These are phyloP conservation scores for Carex parvula DNA, from an alignment of 176 grass and related monocot species.

Conservation along the genomic window DNA sequence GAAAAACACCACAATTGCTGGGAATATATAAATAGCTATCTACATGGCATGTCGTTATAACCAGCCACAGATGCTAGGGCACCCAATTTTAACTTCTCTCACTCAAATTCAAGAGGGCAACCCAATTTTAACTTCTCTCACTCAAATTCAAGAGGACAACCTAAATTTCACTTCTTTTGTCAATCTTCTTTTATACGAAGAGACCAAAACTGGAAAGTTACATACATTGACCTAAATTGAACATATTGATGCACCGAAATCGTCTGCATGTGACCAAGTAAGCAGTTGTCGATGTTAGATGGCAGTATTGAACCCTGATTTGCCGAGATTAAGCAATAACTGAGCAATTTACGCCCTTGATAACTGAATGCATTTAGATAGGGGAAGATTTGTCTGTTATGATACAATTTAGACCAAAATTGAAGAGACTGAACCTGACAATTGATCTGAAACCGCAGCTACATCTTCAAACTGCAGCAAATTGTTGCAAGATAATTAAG, in stretches of 20 bases:
- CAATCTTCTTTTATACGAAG: not conserved
- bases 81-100: not conserved
- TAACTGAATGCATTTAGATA: not conserved
- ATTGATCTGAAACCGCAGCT: not conserved
- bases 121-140: not conserved
- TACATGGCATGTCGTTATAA: not conserved
- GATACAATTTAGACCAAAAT: not conserved
- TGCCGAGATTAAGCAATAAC: not conserved
- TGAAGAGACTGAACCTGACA: constrained; percentile 3
- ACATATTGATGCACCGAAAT: not conserved
- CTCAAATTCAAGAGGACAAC: not conserved
- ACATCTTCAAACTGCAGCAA: not conserved
- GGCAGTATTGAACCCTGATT: not conserved
- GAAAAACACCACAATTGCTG: not conserved
- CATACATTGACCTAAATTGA: constrained; percentile 26
- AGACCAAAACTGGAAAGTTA: constrained; percentile 2
- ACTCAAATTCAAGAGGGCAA: not conserved
- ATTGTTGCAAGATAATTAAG: not conserved
- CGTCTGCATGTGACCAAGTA: not conserved
- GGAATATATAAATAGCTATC: not conserved
- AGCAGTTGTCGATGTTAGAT: not conserved
- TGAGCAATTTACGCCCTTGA: not conserved
- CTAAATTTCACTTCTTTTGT: not conserved
- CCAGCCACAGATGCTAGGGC: not conserved
- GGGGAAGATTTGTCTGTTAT: not conserved